Evolutionary conservation across 1,284 basidiomycete genomes (phyloP).

Genomic region (Ceratobasidium sp.): DNA sequence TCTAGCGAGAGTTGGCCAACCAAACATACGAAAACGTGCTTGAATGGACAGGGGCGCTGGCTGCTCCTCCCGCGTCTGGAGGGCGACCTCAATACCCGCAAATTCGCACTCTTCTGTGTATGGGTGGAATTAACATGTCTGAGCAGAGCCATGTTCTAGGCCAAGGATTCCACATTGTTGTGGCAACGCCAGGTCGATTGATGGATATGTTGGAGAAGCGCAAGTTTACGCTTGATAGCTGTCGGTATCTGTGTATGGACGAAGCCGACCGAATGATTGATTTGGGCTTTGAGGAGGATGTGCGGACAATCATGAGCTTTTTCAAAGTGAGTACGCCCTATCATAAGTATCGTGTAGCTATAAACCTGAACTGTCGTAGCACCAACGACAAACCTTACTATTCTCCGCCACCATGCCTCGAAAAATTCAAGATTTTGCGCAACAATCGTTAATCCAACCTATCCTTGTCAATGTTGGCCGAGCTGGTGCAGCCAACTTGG

Average conservation of each 20-base stretch:
- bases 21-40: conserved; percentile 97
- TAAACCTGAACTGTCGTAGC: conserved; percentile 58
- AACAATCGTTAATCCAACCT: conserved; percentile 91
- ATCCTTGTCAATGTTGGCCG: conserved; percentile 97
- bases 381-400: conserved; percentile 95
- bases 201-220: conserved; percentile 98
- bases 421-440: conserved; percentile 98
- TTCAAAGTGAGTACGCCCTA: conserved; percentile 73
- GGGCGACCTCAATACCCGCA: conserved; percentile 74
- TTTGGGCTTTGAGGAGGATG: conserved; percentile 98
- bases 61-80: conserved; percentile 61
- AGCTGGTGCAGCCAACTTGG: conserved; percentile 96
- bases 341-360: background rate
- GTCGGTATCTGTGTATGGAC: conserved; percentile 97
- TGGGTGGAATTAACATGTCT: conserved; percentile 97
- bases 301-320: conserved; percentile 97
- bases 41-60: conserved; percentile 84
- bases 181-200: conserved; percentile 93
- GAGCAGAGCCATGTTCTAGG: conserved; percentile 91
- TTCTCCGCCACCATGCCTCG: conserved; percentile 99
- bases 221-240: conserved; percentile 88
- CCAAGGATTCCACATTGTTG: conserved; percentile 94
- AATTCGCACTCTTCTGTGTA: conserved; percentile 89
- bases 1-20: conserved; percentile 82
- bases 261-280: conserved; percentile 99